phyloP scores from a whole-genome alignment of 495 filamentous ascomycete genomes.

The Mytilinidion resinicola region DNA sequence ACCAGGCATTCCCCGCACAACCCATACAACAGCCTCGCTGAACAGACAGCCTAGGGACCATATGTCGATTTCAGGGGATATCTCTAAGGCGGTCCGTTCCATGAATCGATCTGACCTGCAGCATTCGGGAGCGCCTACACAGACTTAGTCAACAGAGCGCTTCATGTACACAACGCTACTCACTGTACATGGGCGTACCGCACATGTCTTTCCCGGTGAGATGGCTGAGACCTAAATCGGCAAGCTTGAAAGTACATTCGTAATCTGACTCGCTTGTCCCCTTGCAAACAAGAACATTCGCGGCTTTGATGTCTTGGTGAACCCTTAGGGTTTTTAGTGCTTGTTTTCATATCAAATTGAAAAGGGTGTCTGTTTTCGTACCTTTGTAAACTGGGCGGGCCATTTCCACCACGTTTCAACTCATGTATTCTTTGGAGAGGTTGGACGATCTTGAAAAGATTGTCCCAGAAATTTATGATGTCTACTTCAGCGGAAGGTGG shows the following conservation, averaged over 20 bases:
- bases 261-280: neutral
- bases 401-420: neutral
- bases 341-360: neutral
- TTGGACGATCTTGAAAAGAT: conserved; percentile 35
- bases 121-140: conserved; percentile 35
- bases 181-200: conserved; percentile 16
- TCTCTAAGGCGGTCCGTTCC: conserved; percentile 5
- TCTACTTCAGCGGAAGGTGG: conserved; percentile 33
- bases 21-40: conserved; percentile 43
- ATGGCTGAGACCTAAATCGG: conserved; percentile 16
- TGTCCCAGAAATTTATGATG: conserved; percentile 41
- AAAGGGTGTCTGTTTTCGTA: neutral
- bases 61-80: conserved; percentile 36
- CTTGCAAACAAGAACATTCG: conserved; percentile 17
- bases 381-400: conserved; percentile 1
- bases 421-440: conserved; percentile 39
- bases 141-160: conserved; percentile 1
- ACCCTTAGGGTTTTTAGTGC: conserved; percentile 4
- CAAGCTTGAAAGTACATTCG: conserved; percentile 17
- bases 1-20: conserved; percentile 31
- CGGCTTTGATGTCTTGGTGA: conserved; percentile 24
- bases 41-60: conserved; percentile 45
- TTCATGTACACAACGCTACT: neutral
- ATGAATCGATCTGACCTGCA: conserved; percentile 29
- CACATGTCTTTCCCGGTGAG: conserved; percentile 3